Evolutionary conservation across 768 basidiomycete genomes (phyloP).

Genomic region (Lyophyllum semitale): DNA sequence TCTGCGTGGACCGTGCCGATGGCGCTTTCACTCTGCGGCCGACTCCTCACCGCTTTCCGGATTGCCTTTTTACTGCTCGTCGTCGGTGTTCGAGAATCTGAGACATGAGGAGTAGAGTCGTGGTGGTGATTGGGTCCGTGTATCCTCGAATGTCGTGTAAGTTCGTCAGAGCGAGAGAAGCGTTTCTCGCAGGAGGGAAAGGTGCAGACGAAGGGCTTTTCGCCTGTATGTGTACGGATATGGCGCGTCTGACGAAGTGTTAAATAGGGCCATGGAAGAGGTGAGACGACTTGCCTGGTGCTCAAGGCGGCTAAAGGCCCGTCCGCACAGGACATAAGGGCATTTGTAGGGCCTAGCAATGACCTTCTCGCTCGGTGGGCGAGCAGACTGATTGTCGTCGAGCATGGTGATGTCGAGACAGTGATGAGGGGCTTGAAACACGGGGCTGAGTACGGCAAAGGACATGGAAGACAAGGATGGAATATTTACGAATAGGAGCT

Average conservation of each 20-base stretch:
- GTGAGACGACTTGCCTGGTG: conserved; percentile 68
- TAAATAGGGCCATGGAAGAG: conserved; percentile 4
- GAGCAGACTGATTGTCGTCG: conserved; percentile 14
- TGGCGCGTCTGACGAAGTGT: conserved; percentile 78
- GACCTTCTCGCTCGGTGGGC: conserved; percentile 30
- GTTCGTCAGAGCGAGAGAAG: conserved; percentile 97
- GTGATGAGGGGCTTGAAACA: conserved; percentile 7
- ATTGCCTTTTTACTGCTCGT: conserved; percentile 12
- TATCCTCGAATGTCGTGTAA: conserved; percentile 94
- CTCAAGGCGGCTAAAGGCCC: conserved; percentile 95
- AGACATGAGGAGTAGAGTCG: conserved; percentile 23
- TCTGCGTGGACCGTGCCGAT: background rate
- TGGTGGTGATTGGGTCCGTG: conserved; percentile 49
- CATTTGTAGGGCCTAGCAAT: conserved; percentile 89
- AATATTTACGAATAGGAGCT: background rate
- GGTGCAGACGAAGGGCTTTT: conserved; percentile 94
- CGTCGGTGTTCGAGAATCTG: conserved; percentile 1
- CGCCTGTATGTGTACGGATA: conserved; percentile 97
- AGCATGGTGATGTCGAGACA: conserved; percentile 19
- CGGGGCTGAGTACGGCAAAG: conserved; percentile 6
- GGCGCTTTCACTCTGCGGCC: conserved; percentile 5
- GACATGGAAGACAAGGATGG: conserved; percentile 8
- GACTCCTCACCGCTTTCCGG: conserved; percentile 5
- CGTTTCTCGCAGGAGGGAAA: conserved; percentile 96
- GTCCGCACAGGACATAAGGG: conserved; percentile 85